phyloP scores from a whole-genome alignment of 2,329 filamentous ascomycete genomes.

The Ophiostoma triangulosporum region DNA sequence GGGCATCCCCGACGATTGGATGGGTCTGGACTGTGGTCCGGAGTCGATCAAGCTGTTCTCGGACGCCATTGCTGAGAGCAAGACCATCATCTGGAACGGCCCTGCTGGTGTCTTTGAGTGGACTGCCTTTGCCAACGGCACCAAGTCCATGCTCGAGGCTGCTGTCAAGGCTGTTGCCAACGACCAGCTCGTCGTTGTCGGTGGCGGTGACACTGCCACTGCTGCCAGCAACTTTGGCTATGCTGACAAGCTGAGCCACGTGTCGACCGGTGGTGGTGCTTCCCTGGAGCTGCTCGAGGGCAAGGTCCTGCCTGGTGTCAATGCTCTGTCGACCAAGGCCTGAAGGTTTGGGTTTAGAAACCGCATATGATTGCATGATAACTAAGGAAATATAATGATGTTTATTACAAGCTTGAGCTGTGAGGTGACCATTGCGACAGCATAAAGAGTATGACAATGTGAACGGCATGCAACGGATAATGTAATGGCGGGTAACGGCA shows the following conservation, averaged over 20 bases:
- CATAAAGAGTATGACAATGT: too few relatives aligned
- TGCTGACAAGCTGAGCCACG: conserved; percentile 95
- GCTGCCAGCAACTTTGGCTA: conserved; percentile 94
- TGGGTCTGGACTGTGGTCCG: conserved; percentile 89
- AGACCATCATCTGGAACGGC: conserved; percentile 99
- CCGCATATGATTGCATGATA: background rate
- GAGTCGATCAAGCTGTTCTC: conserved; percentile 84
- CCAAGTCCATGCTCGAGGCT: conserved; percentile 82
- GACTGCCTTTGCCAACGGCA: conserved; percentile 82
- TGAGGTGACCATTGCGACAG: too few relatives aligned
- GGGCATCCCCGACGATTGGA: conserved; percentile 93
- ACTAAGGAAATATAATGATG: background rate
- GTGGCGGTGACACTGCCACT: conserved; percentile 93
- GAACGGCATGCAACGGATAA: too few relatives aligned
- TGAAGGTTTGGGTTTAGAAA: background rate
- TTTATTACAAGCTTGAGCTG: background rate
- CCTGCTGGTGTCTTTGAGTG: conserved; percentile 96
- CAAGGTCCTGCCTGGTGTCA: conserved; percentile 91
- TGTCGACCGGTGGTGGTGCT: conserved; percentile 92
- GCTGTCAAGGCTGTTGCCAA: conserved; percentile 60
- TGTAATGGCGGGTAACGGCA: too few relatives aligned
- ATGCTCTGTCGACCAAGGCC: conserved; percentile 65
- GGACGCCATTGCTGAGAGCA: conserved; percentile 69
- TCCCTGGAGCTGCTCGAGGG: conserved; percentile 93
- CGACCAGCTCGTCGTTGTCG: conserved; percentile 96